phyloP scores from a whole-genome alignment of 2,329 filamentous ascomycete genomes.

The Pseudogymnoascus sp. region DNA sequence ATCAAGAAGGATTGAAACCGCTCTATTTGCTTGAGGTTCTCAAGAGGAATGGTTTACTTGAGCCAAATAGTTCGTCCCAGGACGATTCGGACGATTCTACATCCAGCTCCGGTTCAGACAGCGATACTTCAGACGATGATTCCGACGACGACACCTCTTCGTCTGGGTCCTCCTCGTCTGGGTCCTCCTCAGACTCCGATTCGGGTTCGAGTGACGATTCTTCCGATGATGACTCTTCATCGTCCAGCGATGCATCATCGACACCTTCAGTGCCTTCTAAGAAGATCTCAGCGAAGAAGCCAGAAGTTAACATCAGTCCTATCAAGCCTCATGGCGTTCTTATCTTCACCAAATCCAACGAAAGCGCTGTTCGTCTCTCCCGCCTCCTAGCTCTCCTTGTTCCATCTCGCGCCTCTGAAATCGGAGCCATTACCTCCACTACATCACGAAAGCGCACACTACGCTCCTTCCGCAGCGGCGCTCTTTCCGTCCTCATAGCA shows the following conservation, averaged over 20 bases:
- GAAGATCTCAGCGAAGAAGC: constrained; percentile 12
- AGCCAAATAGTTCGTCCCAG: neutral
- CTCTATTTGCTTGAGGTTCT: constrained; percentile 77
- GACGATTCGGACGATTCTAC: constrained; percentile 30
- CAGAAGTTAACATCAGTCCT: constrained; percentile 13
- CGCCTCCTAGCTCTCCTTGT: constrained; percentile 65
- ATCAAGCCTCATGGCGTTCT: constrained; percentile 43
- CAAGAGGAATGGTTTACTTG: constrained; percentile 42
- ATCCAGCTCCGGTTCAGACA: constrained; percentile 28
- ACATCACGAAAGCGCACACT: constrained; percentile 65
- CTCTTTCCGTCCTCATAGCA: constrained; percentile 69
- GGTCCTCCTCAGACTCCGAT: constrained; percentile 24
- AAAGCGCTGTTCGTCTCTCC: constrained; percentile 77
- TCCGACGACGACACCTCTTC: constrained; percentile 15
- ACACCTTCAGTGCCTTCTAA: constrained; percentile 12
- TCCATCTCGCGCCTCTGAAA: constrained; percentile 45
- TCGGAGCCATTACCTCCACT: constrained; percentile 69
- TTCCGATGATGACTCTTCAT: constrained; percentile 15
- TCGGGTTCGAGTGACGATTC: constrained; percentile 14
- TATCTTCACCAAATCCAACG: constrained; percentile 87
- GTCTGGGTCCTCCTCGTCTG: constrained; percentile 17
- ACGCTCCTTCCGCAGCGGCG: constrained; percentile 53
- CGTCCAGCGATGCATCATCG: constrained; percentile 14
- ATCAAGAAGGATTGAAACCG: constrained; percentile 65
- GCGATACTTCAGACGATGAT: constrained; percentile 12